These are phyloP conservation scores for Inga laurina DNA, from an alignment of 306 rosid genomes.

Conservation along the genomic window DNA sequence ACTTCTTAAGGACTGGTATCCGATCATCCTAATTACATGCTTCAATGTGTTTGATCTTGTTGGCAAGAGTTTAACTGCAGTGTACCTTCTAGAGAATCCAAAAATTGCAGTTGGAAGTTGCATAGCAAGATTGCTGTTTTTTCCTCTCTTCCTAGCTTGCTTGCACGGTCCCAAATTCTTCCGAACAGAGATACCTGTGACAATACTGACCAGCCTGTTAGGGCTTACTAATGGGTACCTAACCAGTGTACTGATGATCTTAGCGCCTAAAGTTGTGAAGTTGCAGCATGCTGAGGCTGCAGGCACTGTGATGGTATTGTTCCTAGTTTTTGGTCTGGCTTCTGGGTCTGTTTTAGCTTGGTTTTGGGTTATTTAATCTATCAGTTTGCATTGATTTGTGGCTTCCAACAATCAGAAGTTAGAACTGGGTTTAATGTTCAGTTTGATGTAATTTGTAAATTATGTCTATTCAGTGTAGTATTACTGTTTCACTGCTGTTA, in stretches of 20 bases:
- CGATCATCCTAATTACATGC: constrained; percentile 65
- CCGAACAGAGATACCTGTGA: constrained; percentile 80
- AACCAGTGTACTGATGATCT: constrained; percentile 80
- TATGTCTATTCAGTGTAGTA: background rate
- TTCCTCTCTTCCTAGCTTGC: constrained; percentile 84
- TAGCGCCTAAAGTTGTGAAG: constrained; percentile 76
- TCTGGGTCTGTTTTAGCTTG: constrained; percentile 78
- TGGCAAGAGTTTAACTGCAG: constrained; percentile 74
- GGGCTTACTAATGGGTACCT: constrained; percentile 91
- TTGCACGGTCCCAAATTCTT: constrained; percentile 83
- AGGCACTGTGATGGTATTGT: constrained; percentile 71
- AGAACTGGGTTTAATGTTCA: background rate
- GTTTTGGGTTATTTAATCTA: constrained; percentile 77
- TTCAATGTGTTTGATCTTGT: constrained; percentile 87
- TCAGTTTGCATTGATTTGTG: constrained; percentile 28
- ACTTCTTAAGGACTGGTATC: constrained; percentile 81
- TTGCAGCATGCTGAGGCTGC: constrained; percentile 85
- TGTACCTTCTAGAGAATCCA: constrained; percentile 58
- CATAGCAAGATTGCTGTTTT: constrained; percentile 63
- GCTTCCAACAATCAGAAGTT: constrained; percentile 15
- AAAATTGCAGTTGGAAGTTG: constrained; percentile 70
- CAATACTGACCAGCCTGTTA: constrained; percentile 64
- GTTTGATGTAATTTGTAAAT: background rate
- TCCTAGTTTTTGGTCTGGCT: constrained; percentile 77
- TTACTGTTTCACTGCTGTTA: constrained; percentile 7